Evolutionary conservation across 2,329 filamentous ascomycete species (phyloP), one percentile per base, ranked within the genome.

Genomic region (Trichoderma aggressivum): DNA sequence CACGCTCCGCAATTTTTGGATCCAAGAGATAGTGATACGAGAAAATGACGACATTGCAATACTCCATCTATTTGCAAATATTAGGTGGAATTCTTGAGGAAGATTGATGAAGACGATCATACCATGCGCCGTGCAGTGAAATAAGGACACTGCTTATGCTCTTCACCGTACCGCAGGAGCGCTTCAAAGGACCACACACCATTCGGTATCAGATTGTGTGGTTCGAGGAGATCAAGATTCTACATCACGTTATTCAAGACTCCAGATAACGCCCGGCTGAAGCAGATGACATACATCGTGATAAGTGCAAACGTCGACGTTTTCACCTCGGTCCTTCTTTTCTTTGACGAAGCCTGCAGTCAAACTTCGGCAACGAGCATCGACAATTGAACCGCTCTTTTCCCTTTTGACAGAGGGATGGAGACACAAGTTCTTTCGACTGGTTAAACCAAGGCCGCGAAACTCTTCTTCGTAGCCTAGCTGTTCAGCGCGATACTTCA

Each of bases 1-100:
- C 94, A 71, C 95, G 84, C 79, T 99, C 96, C 14, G 96, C 96
- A 77, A 99, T 99, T 80, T 99, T 99, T 3, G 96, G 96, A 77
- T 99, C 97, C 18, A 99, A 88, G 3, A 99, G 88, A 78, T 99
- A 99, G 81, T 99, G 96, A 79, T 99, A 99, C 0, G 96, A 99
- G 83, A 99, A 99, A 75, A 99, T 99, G 78, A 99, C 98, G 78
- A 99, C 94, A 80, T 99, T 98, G 87, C 96, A 99, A 79, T 94
- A 98, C 77, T 96, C 92, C 95, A 99, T 98, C 92, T 94, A 74
- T 16, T 55, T 62, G 47, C 7, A 1, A 30, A 55, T 10, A 11
- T 64, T 21, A 67, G 63, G 36, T 47, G 26, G 8, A 3, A 47
- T 24, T 59, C 55, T 28, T 34, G n/a, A 12, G 7, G 24, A 14